Conservation (phyloP, 345 rosid genomes). For the Sonneratia caseolaris region DNA sequence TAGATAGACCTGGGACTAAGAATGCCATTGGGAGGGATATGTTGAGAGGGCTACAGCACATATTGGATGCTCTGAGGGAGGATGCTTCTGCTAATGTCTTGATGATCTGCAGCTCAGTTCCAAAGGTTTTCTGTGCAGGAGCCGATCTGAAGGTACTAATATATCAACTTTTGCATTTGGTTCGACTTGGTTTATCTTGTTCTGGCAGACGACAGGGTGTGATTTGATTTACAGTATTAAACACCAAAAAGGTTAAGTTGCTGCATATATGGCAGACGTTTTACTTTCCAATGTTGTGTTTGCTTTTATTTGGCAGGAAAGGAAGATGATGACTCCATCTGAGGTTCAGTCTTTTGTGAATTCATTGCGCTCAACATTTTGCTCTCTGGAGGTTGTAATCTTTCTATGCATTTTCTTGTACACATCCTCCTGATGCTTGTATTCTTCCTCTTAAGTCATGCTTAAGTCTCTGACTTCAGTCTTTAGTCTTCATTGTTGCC, state of each 20-base stretch:
- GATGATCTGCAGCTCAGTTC: conserved; percentile 62
- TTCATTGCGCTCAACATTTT: conserved; percentile 63
- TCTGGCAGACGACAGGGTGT: background rate
- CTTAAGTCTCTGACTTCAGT: background rate
- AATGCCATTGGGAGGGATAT: conserved; percentile 74
- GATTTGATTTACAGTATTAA: background rate
- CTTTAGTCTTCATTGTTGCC: background rate
- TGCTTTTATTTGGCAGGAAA: conserved; percentile 44
- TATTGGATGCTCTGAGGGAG: conserved; percentile 39
- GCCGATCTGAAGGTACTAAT: conserved; percentile 77
- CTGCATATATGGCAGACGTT: background rate
- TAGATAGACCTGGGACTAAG: conserved; percentile 58
- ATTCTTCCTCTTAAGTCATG: background rate
- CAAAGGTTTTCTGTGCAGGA: conserved; percentile 81
- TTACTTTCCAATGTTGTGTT: background rate
- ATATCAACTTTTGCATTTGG: background rate
- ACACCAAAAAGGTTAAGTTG: background rate
- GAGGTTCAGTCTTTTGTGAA: conserved; percentile 68
- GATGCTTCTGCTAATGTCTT: conserved; percentile 64
- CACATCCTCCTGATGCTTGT: background rate
- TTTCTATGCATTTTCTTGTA: background rate
- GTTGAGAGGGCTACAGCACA: conserved; percentile 52
- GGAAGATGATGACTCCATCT: conserved; percentile 60
- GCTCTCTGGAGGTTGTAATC: conserved; percentile 54
- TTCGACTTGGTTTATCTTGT: background rate